Evolutionary conservation across 2,329 filamentous ascomycete genomes (phyloP), one percentile per base, ranked within the genome.

Genomic region (Talaromyces piceae): DNA sequence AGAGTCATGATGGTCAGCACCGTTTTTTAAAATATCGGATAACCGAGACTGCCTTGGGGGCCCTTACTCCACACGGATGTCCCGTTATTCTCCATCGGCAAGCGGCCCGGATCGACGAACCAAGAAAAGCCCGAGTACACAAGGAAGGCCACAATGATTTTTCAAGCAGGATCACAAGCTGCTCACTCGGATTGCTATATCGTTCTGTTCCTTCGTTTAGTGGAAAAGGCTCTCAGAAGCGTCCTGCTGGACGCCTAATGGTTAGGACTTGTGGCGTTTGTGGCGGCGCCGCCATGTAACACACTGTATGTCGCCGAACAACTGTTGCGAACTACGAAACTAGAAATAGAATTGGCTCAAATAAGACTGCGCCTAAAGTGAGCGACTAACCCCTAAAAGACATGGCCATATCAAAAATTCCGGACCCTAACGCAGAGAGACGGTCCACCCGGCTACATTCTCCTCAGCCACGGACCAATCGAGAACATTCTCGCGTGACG

Each of bases 271-370:
- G 39, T 23, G 39, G 39, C 39, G 39, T 43, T 25, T 25, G 39
- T 43, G 39, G 39, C 39, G 39, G 39, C 39, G 39, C 39, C 39
- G 39, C 39, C 22, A 43, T 43, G 39, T 43, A 43, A 43, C 39
- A 22, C 39, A 25, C 31, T 18, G 31, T 18, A 18, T 18, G 11
- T 3, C n/a, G 20, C 22, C 39, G 18, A n/a, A 25, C 13, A 5
- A n/a, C 2, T 37, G 13, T 23, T 43, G 33, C 33, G 33, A 43
- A 43, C 20, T 22, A 7, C 39, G 20, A 43, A 18, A 22, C 39
- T 25, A 25, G 22, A 43, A 37, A 43, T 9, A 43, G 39, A 43
- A 43, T 43, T 43, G 23, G 22, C 39, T 43, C 23, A 43, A 13
- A 23, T 43, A 43, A 22, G 25, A 43, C 25, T 43, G 7, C 2